These are phyloP conservation scores for Trichoderma sp. DNA, from an alignment of 2,329 filamentous ascomycete genomes.

Conservation along the genomic window DNA sequence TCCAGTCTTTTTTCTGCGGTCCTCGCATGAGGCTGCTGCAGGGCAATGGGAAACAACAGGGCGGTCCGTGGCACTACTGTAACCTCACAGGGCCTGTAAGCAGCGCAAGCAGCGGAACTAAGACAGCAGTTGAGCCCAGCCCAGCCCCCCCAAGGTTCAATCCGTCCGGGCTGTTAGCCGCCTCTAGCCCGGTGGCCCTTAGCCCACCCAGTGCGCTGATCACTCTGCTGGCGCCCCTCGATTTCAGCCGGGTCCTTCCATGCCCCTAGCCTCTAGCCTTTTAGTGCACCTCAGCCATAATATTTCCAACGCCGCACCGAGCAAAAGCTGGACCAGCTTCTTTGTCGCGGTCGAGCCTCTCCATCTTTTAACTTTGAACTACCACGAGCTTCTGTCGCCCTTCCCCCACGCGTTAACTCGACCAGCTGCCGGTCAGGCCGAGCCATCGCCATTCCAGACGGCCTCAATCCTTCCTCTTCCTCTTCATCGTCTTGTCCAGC, in stretches of 20 bases:
- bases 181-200: background rate
- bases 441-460: background rate
- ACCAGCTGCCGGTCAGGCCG: slow-evolving; percentile 1
- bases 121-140: background rate
- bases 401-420: slow-evolving; percentile 7
- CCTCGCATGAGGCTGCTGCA: background rate
- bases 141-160: background rate
- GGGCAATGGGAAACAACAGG: background rate
- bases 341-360: slow-evolving; percentile 10
- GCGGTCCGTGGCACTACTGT: background rate
- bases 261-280: background rate
- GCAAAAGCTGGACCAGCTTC: background rate
- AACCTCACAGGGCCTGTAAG: background rate
- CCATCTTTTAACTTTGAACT: slow-evolving; percentile 6
- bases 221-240: slow-evolving; percentile 10
- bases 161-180: background rate
- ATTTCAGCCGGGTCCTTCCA: slow-evolving; percentile 7
- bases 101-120: background rate
- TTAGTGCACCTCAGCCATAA: background rate
- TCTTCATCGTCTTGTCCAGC: background rate
- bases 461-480: background rate
- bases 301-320: background rate
- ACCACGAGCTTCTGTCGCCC: slow-evolving; percentile 7
- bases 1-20: background rate
- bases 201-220: background rate